Evolutionary conservation across 352 stramenopile genomes (phyloP), one percentile per base, ranked within the genome.

Genomic region (Globisporangium orthogonon): DNA sequence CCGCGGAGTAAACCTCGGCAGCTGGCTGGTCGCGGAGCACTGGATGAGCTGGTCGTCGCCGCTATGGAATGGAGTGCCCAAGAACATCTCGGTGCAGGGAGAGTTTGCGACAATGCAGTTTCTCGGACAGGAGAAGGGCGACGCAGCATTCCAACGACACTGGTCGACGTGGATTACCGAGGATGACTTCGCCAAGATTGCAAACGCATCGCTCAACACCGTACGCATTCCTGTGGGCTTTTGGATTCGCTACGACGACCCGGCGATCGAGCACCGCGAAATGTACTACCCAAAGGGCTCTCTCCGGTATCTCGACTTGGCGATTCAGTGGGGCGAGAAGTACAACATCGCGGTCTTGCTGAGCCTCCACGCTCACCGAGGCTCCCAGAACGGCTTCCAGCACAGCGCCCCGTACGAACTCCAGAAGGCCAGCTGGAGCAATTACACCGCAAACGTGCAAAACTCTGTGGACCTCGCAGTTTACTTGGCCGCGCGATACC

Each of bases 341-440:
- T 73, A 81, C 65, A 80, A 86, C 41, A 6, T 86, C 7, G 64
- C 77, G 1, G 77, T 87, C 11, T 67, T 85, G 52, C 54, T 86
- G 14, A 85, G 74, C 48, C 64, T 86, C 13, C 77, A 86, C 54
- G 61, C 73, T 1, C 73, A 84, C 46, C 60, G 73, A 18, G 73
- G 74, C 7, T 85, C 73, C 3, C 75, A 88, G 60, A 88, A 88
- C 31, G 73, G 74, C 11, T 69, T 65, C 58, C 76, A 83, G 51
- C 72, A 83, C 49, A 87, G 70, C 31, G 54, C 69, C 3, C 72
- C 71, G 44, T 17, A 56, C 2, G 56, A 57, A 0, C 50, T 64
- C 17, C 40, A 57, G 0, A 37, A 30, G 1, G 43, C 54, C 0
- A 17, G 50, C 9, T 88, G 78, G 78, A 65, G 60, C 30, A 40